These are phyloP conservation scores for Populus deltoides DNA, from an alignment of 345 rosid species.

Conservation along the genomic window DNA sequence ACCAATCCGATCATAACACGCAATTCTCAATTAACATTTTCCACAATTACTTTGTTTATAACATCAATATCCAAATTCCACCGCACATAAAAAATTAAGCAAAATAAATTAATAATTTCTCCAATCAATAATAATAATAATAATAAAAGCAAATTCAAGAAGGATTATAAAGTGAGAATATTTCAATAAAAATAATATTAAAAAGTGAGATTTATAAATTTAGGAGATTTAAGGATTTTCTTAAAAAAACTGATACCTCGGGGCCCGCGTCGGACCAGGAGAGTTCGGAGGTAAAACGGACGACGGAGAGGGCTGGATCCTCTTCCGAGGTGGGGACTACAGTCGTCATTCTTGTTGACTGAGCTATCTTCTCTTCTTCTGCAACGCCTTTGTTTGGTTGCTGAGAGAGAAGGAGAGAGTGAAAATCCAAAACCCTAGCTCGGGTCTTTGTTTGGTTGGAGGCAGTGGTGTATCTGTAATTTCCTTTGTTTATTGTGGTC, in stretches of 20 bases:
- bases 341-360: constrained; percentile 53
- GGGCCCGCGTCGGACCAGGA: constrained; percentile 99
- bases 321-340: constrained; percentile 95
- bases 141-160: neutral
- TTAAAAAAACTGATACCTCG: constrained; percentile 43
- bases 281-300: constrained; percentile 85
- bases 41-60: too few relatives aligned
- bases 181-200: neutral
- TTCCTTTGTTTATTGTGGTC: neutral
- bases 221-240: neutral
- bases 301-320: constrained; percentile 82
- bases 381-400: neutral
- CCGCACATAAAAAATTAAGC: neutral
- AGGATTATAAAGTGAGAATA: neutral
- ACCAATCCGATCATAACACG: neutral
- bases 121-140: neutral
- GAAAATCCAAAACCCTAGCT: constrained; percentile 31
- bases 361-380: neutral
- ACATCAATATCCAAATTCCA: too few relatives aligned
- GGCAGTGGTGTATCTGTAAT: neutral
- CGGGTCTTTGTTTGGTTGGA: neutral
- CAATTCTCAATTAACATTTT: neutral
- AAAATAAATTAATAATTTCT: neutral
- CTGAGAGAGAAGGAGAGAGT: neutral
- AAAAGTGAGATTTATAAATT: neutral